Evolutionary conservation across 768 basidiomycete species (phyloP), one percentile per base, ranked within the genome.

Genomic region (Phylloporus sp.): DNA sequence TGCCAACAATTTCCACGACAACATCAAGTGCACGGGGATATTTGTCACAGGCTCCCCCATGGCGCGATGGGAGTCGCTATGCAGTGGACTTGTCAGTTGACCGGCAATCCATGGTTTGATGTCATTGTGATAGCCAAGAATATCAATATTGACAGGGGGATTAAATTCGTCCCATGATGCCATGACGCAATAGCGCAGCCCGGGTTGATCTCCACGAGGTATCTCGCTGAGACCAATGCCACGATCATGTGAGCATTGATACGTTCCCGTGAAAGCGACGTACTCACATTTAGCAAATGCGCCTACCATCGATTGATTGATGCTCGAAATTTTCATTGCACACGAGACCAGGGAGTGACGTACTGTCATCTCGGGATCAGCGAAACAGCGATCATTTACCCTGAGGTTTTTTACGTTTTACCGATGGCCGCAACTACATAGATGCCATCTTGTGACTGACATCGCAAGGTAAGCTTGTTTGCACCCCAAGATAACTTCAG

Each of bases 131-230:
- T 12, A 1, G 20, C 20, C 72, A 38, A 94, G 80, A 12, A 85
- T 88, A 47, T 91, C 87, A 40, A 87, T 73, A 40, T 91, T 91
- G 53, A 91, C 87, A 2, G 84, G 80, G 6, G 87, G 82, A 47
- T 76, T 77, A 53, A 93, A 80, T 70, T 90, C 88, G 71, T 94
- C 91, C 53, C n/a, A n/a, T n/a, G n/a, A 92, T 81, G 7, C 91
- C 91, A 66, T 93, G 8, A 36, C 8, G 35, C 90, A 46, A 94
- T 81, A 27, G 91, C 90, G 60, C 91, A 94, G 16, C 90, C 85
- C 3, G 90, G 3, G 87, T 91, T 4, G 90, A n/a, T 81, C 59
- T 93, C 90, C 61, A 88, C 85, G 82, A 49, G 90, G 70, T 62
- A 92, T 83, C 70, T 80, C 73, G 56, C 85, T 84, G 50, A 31